Evolutionary conservation across 2,329 filamentous ascomycete genomes (phyloP).

Genomic region (Calcarisporium arbuscula): DNA sequence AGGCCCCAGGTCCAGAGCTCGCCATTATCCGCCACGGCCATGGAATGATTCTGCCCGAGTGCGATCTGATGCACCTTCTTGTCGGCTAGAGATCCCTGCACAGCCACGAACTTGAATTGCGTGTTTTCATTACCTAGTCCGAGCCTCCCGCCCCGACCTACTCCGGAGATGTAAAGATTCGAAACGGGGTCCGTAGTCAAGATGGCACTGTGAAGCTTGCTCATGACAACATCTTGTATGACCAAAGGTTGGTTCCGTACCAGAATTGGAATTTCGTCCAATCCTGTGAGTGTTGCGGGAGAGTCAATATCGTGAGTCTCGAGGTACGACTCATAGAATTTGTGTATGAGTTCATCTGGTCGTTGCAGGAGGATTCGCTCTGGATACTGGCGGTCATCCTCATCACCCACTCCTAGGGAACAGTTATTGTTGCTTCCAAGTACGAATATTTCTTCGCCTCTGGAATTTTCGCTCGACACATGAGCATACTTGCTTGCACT

Average conservation of each 20-base stretch:
- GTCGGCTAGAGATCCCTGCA: conserved; percentile 69
- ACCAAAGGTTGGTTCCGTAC: conserved; percentile 66
- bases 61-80: conserved; percentile 73
- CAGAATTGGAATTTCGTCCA: conserved; percentile 61
- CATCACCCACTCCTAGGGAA: conserved; percentile 87
- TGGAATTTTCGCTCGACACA: conserved; percentile 8
- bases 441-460: conserved; percentile 80
- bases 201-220: conserved; percentile 86
- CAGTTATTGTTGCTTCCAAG: conserved; percentile 97
- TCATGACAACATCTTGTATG: conserved; percentile 78
- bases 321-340: conserved; percentile 66
- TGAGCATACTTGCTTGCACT: no score
- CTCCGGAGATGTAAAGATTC: conserved; percentile 88
- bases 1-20: conserved; percentile 93
- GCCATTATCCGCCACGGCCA: conserved; percentile 80
- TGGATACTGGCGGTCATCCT: conserved; percentile 89
- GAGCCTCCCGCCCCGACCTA: conserved; percentile 82
- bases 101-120: conserved; percentile 75
- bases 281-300: conserved; percentile 19
- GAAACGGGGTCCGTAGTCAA: conserved; percentile 80
- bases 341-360: conserved; percentile 68
- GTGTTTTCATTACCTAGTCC: conserved; percentile 88
- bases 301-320: conserved; percentile 34
- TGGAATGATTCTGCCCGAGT: conserved; percentile 83
- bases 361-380: conserved; percentile 74